Evolutionary conservation across 306 rosid genomes (phyloP), one percentile per base, ranked within the genome.

Genomic region (Sechiopsis laciniata): DNA sequence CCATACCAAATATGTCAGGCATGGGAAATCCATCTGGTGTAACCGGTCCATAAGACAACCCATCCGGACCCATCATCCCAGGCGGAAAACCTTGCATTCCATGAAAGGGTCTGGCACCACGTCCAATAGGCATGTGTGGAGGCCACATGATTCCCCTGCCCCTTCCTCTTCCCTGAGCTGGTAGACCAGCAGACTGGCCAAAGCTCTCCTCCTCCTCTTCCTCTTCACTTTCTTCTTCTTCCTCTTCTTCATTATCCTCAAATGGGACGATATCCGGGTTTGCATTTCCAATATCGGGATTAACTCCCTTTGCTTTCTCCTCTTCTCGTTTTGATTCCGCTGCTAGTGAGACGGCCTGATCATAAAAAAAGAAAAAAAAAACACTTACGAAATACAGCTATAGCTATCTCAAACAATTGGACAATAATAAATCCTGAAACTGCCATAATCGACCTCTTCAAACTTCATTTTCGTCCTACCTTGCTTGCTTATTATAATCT

Each of bases 161-260:
- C 77, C 99, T 91, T 73, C 97, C 99, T 81, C 99, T 82, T 46
- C 96, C 97, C 78, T 86, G 97, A 71, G 76, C 77, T 71, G 85
- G 83, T 63, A 86, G 88, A 75, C 83, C 96, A 51, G 85, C 82
- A 54, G 37, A 83, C 79, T 82, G 97, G 51, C 78, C 84, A 71
- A 87, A 84, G 84, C 84, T 84, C 80, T 95, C 99, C 82, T 95
- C 98, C 73, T 93, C 99, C 83, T 94, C 98, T 51, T 94, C 98
- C 55, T 95, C 99, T 20, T 95, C 99, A 74, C 99, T 95, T 78
- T 95, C 99, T 74, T 95, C 97, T 79, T 95, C 99, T 85, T 95
- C 99, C 87, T 95, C 99, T 69, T 95, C 99, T 84, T 95, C 99
- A 20, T 95, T 91, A 91, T 95, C 99, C 86, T 95, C 99, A 61